Evolutionary conservation across 2,329 filamentous ascomycete genomes (phyloP), one percentile per base, ranked within the genome.

Genomic region (Colletotrichum liriopes): DNA sequence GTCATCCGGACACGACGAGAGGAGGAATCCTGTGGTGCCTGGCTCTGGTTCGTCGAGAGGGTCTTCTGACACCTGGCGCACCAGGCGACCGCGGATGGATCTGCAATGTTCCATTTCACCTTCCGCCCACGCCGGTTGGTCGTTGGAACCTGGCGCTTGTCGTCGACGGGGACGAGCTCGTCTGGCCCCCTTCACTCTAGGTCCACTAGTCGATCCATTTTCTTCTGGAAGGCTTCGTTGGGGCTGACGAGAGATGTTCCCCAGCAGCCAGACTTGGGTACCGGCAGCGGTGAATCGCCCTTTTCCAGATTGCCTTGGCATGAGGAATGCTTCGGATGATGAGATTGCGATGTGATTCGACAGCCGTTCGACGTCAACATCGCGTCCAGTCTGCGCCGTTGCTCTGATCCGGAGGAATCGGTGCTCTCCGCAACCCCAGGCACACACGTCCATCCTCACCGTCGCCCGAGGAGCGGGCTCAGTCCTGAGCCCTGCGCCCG

Each of bases 401-500:
- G 26, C 3, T 5, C 11, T 54, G n/a, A 20, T 20, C 51, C 9
- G 14, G 16, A 37, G 3, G 26, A 32, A 32, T 20, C 51, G 26
- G 29, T 35, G 51, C 18, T 23, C 29, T 20, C 32, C 16, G 4
- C 29, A 52, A 18, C 26, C 26, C 47, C 29, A 35, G 26, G 51
- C 18, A 18, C 52, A 35, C 29, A 5, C 52, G 32, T 37, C 20
- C 52, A 35, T 20, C 23, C 23, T 61, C 39, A 54, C 52, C 65
- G 35, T 72, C 39, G 58, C 39, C 52, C 14, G 37, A 52, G 37
- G 20, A 18, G 52, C 37, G 51, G 41, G 58, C 64, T 67, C 58
- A 62, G 63, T 65, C 43, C 71, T 72, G 62, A 72, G 67, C 47
- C 67, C 64, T 71, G 58, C 71, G 71, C 71, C 71, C 71, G 68